Evolutionary conservation across 257 asterid genomes (phyloP).

Genomic region (Capsicum chinense): DNA sequence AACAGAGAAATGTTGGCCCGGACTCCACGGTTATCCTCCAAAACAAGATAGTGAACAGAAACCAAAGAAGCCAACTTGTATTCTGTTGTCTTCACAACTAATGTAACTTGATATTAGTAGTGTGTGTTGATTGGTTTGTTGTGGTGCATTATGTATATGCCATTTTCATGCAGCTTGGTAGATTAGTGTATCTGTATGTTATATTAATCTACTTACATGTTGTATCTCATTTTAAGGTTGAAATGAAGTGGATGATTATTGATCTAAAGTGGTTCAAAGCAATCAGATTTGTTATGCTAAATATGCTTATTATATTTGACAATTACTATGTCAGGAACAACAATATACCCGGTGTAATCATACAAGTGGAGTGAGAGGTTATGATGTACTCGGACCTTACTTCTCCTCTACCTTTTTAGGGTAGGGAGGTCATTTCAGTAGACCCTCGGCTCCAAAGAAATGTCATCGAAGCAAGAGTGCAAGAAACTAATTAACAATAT

Average conservation of each 20-base stretch:
- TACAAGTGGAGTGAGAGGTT: no score
- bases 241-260: not conserved
- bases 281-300: no score
- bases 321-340: no score
- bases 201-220: not conserved
- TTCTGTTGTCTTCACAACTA: slow-evolving; percentile 32
- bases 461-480: no score
- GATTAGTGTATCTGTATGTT: not conserved
- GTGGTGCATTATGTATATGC: slow-evolving; percentile 15
- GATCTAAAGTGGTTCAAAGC: not conserved
- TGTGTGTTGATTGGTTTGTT: not conserved
- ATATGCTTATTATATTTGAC: no score
- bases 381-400: no score
- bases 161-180: slow-evolving; percentile 19
- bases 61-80: slow-evolving; percentile 33
- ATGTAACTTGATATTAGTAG: not conserved
- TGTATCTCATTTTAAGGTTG: slow-evolving; percentile 11
- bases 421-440: no score
- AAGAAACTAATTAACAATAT: no score
- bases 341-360: no score
- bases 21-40: not conserved
- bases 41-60: not conserved
- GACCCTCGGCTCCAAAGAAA: no score
- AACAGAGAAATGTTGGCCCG: not conserved
- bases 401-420: no score